Percentiles rank a stretch among this genome's conserved stretches.
These are phyloP conservation scores for Cephalotrichum gorgonifer DNA, from an alignment of 2,329 filamentous ascomycete genomes.

Conservation along the genomic window DNA sequence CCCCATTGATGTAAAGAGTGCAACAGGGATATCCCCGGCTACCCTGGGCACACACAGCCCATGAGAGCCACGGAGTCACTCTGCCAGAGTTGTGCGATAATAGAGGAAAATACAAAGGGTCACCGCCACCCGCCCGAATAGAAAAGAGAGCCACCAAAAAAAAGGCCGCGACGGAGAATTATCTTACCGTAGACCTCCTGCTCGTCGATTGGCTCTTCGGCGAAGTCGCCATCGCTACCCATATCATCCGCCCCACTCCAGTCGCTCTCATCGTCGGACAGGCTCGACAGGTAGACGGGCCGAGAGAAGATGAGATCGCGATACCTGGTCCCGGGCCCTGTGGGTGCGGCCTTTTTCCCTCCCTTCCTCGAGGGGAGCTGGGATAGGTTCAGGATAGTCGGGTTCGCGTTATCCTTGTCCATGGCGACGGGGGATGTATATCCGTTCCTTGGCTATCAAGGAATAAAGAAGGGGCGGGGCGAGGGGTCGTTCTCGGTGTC, in stretches of 20 bases:
- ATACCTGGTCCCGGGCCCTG: slow-evolving; percentile 35
- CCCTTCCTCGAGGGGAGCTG: slow-evolving; percentile 74
- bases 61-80: no score
- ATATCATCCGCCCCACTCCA: slow-evolving; percentile 13
- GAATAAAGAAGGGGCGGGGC: background rate
- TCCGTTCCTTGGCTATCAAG: background rate
- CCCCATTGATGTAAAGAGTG: no score
- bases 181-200: slow-evolving; percentile 85
- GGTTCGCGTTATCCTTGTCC: slow-evolving; percentile 70
- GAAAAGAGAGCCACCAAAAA: background rate
- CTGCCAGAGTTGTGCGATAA: no score
- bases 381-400: slow-evolving; percentile 77
- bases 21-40: no score
- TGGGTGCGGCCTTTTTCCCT: slow-evolving; percentile 31
- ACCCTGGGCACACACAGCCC: no score
- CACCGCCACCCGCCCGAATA: no score
- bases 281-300: slow-evolving; percentile 27
- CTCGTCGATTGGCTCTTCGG: slow-evolving; percentile 80
- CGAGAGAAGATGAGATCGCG: slow-evolving; percentile 34
- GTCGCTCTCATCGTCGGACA: slow-evolving; percentile 16
- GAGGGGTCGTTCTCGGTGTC: background rate
- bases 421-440: slow-evolving; percentile 14
- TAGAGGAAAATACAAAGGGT: no score
- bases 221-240: slow-evolving; percentile 42
- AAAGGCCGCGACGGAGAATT: background rate